These are phyloP conservation scores for Pseudocercospora vitis DNA, from an alignment of 2,329 filamentous ascomycete genomes.

Conservation along the genomic window DNA sequence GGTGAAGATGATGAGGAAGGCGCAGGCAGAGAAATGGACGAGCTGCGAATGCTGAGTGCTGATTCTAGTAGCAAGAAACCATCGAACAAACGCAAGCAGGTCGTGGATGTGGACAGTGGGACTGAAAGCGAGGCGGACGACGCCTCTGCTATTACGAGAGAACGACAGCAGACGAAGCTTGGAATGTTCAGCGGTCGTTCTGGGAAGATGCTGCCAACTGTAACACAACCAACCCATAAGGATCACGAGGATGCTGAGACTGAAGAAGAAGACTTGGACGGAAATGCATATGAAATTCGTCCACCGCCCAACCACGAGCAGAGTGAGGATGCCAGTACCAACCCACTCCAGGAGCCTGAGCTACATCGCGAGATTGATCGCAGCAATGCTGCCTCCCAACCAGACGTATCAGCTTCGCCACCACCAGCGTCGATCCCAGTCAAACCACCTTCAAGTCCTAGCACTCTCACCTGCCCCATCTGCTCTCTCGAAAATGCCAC, in stretches of 20 bases:
- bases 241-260: slow-evolving; percentile 20
- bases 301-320: background rate
- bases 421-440: background rate
- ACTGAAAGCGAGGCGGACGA: slow-evolving; percentile 33
- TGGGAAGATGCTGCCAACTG: too few relatives aligned
- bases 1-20: slow-evolving; percentile 59
- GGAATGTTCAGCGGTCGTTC: background rate
- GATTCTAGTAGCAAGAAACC: slow-evolving; percentile 6
- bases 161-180: background rate
- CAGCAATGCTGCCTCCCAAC: slow-evolving; percentile 11
- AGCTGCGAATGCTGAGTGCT: slow-evolving; percentile 57
- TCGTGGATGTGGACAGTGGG: slow-evolving; percentile 27
- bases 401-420: slow-evolving; percentile 5
- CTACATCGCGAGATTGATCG: slow-evolving; percentile 9
- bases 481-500: slow-evolving; percentile 67
- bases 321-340: background rate
- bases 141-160: background rate
- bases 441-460: background rate
- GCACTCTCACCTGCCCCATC: slow-evolving; percentile 47
- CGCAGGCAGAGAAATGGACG: slow-evolving; percentile 62
- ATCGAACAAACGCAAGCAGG: slow-evolving; percentile 4
- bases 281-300: background rate
- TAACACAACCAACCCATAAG: too few relatives aligned
- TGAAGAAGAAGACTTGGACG: slow-evolving; percentile 14
- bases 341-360: slow-evolving; percentile 12